Percentiles rank a stretch among this genome's conserved stretches.
Conservation (phyloP, 2,329 filamentous ascomycete species). For the Nigrospora sphaerica region DNA sequence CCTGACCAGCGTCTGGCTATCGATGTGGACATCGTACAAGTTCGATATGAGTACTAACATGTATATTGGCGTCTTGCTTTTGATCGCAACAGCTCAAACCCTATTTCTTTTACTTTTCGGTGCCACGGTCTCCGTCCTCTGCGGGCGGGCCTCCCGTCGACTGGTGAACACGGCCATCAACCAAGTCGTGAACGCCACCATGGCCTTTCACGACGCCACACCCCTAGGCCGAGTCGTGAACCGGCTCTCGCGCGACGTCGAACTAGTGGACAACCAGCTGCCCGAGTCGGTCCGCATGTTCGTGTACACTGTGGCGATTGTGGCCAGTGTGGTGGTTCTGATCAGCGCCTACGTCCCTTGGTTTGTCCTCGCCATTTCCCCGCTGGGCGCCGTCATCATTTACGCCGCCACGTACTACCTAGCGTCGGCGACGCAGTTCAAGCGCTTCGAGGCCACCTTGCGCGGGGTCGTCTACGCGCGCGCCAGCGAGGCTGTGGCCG, state of each 20-base stretch:
- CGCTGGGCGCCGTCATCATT: slow-evolving; percentile 40
- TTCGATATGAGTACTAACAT: slow-evolving; percentile 24
- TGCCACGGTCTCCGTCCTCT: background rate
- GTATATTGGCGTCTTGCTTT: background rate
- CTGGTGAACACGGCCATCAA: slow-evolving; percentile 55
- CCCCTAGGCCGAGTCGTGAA: slow-evolving; percentile 24
- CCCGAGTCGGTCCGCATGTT: slow-evolving; percentile 61
- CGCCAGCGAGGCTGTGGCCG: slow-evolving; percentile 57
- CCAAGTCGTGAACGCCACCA: slow-evolving; percentile 18
- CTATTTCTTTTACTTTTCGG: background rate
- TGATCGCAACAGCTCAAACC: background rate
- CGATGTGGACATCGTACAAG: slow-evolving; percentile 58
- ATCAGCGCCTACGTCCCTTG: slow-evolving; percentile 60
- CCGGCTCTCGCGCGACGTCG: slow-evolving; percentile 42
- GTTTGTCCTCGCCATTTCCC: slow-evolving; percentile 42
- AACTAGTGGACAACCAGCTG: slow-evolving; percentile 64
- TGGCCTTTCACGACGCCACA: slow-evolving; percentile 64
- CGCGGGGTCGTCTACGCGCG: slow-evolving; percentile 57
- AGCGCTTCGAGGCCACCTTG: slow-evolving; percentile 58
- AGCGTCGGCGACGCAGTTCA: slow-evolving; percentile 59
- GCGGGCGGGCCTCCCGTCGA: background rate
- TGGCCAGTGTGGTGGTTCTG: slow-evolving; percentile 53
- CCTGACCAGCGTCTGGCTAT: slow-evolving; percentile 57
- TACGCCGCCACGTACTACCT: slow-evolving; percentile 59
- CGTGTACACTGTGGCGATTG: slow-evolving; percentile 55